Conservation (phyloP, 2,329 filamentous ascomycete species). For the Neurospora sp. region DNA sequence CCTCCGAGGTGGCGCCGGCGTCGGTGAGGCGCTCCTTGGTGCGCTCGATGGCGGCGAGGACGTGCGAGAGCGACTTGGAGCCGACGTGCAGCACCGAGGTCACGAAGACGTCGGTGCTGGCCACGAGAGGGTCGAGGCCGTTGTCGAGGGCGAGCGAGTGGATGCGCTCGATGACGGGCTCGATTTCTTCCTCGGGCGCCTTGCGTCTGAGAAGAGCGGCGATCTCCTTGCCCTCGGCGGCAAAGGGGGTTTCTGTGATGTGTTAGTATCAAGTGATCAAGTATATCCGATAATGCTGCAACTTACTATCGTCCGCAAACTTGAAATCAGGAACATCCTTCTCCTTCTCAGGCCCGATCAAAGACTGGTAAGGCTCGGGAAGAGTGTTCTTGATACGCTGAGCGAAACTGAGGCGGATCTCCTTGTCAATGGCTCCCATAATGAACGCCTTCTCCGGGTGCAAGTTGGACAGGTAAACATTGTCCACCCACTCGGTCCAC, state of each 20-base stretch:
- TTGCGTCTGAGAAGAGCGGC: conserved; percentile 74
- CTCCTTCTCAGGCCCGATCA: conserved; percentile 83
- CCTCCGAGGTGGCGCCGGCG: conserved; percentile 64
- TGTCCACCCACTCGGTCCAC: conserved; percentile 93
- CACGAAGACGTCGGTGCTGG: conserved; percentile 89
- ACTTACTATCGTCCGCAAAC: conserved; percentile 64
- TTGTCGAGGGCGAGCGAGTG: conserved; percentile 65
- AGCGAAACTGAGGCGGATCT: conserved; percentile 91
- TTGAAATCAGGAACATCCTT: conserved; percentile 96
- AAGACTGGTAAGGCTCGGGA: conserved; percentile 70
- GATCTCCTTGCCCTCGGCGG: conserved; percentile 74
- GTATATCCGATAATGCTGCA: neutral
- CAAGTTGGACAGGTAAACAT: conserved; percentile 65
- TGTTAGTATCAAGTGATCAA: neutral
- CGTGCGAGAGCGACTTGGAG: conserved; percentile 91
- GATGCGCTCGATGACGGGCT: conserved; percentile 69
- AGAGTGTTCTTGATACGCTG: conserved; percentile 92
- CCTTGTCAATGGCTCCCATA: conserved; percentile 82
- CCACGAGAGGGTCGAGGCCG: conserved; percentile 67
- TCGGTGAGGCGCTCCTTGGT: conserved; percentile 81
- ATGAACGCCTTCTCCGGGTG: conserved; percentile 94
- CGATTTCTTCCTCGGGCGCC: conserved; percentile 76
- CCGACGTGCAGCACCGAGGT: conserved; percentile 90
- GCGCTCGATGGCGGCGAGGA: conserved; percentile 89
- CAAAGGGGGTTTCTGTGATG: conserved; percentile 62